Evolutionary conservation across 495 filamentous ascomycete species (phyloP).

Genomic region (Talaromyces ruber): DNA sequence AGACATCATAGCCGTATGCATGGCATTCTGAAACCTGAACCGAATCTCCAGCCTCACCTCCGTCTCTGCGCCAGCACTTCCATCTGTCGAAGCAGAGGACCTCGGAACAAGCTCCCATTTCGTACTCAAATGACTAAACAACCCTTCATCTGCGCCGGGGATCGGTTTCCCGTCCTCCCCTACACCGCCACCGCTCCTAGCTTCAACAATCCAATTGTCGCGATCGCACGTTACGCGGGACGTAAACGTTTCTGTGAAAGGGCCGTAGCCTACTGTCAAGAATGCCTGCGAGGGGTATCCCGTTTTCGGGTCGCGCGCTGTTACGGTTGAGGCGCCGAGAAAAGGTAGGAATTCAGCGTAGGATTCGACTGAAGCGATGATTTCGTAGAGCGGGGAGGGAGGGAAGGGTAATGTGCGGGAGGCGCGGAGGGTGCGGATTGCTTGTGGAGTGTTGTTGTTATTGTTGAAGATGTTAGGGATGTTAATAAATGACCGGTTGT

Average conservation of each 20-base stretch:
- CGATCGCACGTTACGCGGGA: slow-evolving; percentile 67
- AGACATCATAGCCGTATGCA: slow-evolving; percentile 71
- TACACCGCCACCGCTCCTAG: slow-evolving; percentile 55
- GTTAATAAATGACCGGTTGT: neutral
- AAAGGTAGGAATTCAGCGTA: slow-evolving; percentile 84
- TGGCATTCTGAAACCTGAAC: slow-evolving; percentile 76
- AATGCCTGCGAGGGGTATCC: slow-evolving; percentile 65
- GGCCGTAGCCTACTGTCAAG: slow-evolving; percentile 77
- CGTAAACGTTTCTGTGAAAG: slow-evolving; percentile 72
- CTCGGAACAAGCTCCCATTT: slow-evolving; percentile 60
- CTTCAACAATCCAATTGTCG: slow-evolving; percentile 55
- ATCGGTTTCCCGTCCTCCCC: slow-evolving; percentile 16
- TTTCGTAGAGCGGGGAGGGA: slow-evolving; percentile 57
- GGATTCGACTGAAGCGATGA: slow-evolving; percentile 75
- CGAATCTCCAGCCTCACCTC: slow-evolving; percentile 66
- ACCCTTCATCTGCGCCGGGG: slow-evolving; percentile 35
- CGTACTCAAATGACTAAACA: slow-evolving; percentile 72
- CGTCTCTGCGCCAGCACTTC: slow-evolving; percentile 37
- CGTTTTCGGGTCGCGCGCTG: slow-evolving; percentile 41
- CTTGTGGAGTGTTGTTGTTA: slow-evolving; percentile 16
- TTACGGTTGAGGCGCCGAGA: slow-evolving; percentile 65
- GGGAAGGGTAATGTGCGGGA: slow-evolving; percentile 75
- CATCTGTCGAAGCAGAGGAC: slow-evolving; percentile 24
- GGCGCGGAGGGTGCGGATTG: slow-evolving; percentile 52
- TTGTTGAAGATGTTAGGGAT: slow-evolving; percentile 26